phyloP scores from a whole-genome alignment of 805 yeast genomes.

The Candida verbasci region DNA sequence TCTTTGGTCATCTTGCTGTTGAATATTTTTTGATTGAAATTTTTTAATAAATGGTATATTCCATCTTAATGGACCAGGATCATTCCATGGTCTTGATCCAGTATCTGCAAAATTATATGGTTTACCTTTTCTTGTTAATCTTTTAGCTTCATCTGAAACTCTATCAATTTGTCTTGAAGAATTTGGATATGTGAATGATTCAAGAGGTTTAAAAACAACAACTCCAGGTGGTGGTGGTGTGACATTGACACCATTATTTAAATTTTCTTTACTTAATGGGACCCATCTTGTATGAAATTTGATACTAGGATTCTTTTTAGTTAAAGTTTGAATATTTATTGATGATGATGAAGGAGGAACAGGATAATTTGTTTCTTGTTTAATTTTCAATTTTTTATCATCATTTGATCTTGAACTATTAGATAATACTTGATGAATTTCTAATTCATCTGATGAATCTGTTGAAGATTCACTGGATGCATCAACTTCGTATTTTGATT shows the following conservation, averaged over 20 bases:
- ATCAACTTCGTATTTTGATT: slow-evolving; percentile 5
- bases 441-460: slow-evolving; percentile 21
- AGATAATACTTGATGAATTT: slow-evolving; percentile 41
- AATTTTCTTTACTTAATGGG: slow-evolving; percentile 46
- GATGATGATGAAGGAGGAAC: slow-evolving; percentile 9
- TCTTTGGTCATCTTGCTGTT: slow-evolving; percentile 37
- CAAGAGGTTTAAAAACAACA: slow-evolving; percentile 76
- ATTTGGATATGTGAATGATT: slow-evolving; percentile 79
- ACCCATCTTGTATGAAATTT: slow-evolving; percentile 64
- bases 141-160: slow-evolving; percentile 63
- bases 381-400: slow-evolving; percentile 6
- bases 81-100: slow-evolving; percentile 88
- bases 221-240: slow-evolving; percentile 89
- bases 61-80: slow-evolving; percentile 62
- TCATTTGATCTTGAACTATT: slow-evolving; percentile 20
- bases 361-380: slow-evolving; percentile 9
- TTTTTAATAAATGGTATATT: slow-evolving; percentile 26
- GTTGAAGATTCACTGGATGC: background rate
- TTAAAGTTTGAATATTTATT: slow-evolving; percentile 18
- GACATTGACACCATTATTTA: slow-evolving; percentile 56
- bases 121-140: slow-evolving; percentile 57
- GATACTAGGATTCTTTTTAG: slow-evolving; percentile 27
- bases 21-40: slow-evolving; percentile 9
- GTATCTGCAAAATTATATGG: slow-evolving; percentile 27
- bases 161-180: slow-evolving; percentile 67